Conservation (phyloP, 805 yeast species). For the Isabelozyma heimii region DNA sequence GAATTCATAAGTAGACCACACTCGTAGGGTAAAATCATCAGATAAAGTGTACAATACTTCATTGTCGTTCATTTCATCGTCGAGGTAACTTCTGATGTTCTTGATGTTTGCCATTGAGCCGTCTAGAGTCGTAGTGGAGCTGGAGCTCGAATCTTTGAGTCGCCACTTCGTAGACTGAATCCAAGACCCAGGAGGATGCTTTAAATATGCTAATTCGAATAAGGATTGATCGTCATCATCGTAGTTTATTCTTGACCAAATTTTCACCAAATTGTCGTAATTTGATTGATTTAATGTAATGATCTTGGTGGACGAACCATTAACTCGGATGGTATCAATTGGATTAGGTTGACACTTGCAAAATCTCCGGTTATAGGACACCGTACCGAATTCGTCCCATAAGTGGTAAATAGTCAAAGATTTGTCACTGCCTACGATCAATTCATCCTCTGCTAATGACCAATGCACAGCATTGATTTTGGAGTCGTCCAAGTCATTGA, state of each 20-base stretch:
- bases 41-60: conserved; percentile 60
- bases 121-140: conserved; percentile 10
- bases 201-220: conserved; percentile 67
- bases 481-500: conserved; percentile 6
- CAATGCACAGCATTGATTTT: conserved; percentile 46
- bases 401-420: conserved; percentile 54
- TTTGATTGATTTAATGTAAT: conserved; percentile 53
- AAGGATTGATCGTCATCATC: conserved; percentile 49
- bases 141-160: conserved; percentile 6
- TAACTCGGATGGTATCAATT: conserved; percentile 52
- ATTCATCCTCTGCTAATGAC: conserved; percentile 53
- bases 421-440: conserved; percentile 56
- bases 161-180: conserved; percentile 64
- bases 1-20: conserved; percentile 67
- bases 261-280: conserved; percentile 65
- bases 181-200: conserved; percentile 50
- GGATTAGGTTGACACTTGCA: conserved; percentile 56
- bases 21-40: conserved; percentile 54
- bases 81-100: conserved; percentile 30
- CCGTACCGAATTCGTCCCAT: conserved; percentile 43
- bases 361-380: conserved; percentile 42
- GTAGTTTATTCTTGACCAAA: conserved; percentile 75
- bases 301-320: conserved; percentile 67
- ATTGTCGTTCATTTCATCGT: conserved; percentile 27
- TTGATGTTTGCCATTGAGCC: conserved; percentile 33